phyloP scores from a whole-genome alignment of 495 filamentous ascomycete species.

The Filosporella fistucella region DNA sequence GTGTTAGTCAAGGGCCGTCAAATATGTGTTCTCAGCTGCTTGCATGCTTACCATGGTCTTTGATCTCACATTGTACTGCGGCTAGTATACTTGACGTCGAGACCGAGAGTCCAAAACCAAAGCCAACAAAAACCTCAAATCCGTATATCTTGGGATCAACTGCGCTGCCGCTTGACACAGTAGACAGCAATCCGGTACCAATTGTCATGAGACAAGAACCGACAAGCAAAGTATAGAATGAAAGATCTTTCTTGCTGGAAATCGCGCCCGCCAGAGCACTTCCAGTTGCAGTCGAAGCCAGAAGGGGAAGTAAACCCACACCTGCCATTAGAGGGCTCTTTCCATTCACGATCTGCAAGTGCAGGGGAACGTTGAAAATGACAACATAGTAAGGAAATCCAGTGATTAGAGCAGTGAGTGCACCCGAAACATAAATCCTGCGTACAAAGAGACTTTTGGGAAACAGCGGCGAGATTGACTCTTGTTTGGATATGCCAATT shows the following conservation, averaged over 20 bases:
- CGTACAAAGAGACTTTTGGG: slow-evolving; percentile 33
- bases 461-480: slow-evolving; percentile 38
- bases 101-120: slow-evolving; percentile 27
- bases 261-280: slow-evolving; percentile 43
- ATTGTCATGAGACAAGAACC: slow-evolving; percentile 46
- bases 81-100: slow-evolving; percentile 11
- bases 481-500: slow-evolving; percentile 34
- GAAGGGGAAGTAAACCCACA: slow-evolving; percentile 52
- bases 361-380: slow-evolving; percentile 55
- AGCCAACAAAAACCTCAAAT: slow-evolving; percentile 27
- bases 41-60: slow-evolving; percentile 33
- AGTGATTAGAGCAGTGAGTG: slow-evolving; percentile 40
- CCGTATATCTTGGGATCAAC: slow-evolving; percentile 27
- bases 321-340: slow-evolving; percentile 47
- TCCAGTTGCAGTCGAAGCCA: slow-evolving; percentile 45
- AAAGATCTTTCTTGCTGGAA: slow-evolving; percentile 40
- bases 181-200: slow-evolving; percentile 45
- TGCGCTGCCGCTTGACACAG: slow-evolving; percentile 16
- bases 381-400: slow-evolving; percentile 54
- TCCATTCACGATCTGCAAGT: slow-evolving; percentile 52
- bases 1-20: slow-evolving; percentile 38
- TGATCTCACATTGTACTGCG: slow-evolving; percentile 8
- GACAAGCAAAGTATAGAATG: slow-evolving; percentile 43
- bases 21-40: slow-evolving; percentile 41
- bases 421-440: slow-evolving; percentile 35